Base-by-base conservation (phyloP, 495 filamentous ascomycete genomes). In the Hamigera avellanea region DNA sequence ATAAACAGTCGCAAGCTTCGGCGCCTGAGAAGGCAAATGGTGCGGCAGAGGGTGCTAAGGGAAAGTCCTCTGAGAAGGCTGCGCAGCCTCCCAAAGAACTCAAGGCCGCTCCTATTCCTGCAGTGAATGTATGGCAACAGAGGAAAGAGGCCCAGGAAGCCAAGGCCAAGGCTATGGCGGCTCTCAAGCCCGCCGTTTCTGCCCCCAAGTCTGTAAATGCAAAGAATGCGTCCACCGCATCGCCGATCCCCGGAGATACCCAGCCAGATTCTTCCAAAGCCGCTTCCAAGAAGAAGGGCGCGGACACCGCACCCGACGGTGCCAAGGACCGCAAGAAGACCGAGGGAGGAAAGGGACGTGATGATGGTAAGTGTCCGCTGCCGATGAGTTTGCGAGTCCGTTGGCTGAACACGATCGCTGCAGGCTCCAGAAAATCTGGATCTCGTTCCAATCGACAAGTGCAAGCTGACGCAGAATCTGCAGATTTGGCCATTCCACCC, bases 91-190 rank as follows among this genome's bases (percentile, higher is more conserved):
- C 72, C 36, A 75, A 74, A 40, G 67, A 78, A 46, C 67, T 95
- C 28, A 81, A 83, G 43, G 85, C 86, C 32, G 89, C 89, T 32
- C 80, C 83, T 21, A 59, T 78, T 27, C 89, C 91, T 4, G 48
- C 73, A 1, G 83, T 95, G 32, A 98, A 98, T 56, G 53, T 83
- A 33, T 98, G 91, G 91, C 67, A 73, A 26, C 72, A 82, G 57
- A 70, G 86, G 23, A 78, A 70, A 41, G 79, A 88, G 48, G 78
- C 73, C 10, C 66, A 74, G 37, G 73, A 79, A 26, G 72, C 76
- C 32, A 84, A 83, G 55, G 57, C 65, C 32, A 85, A 85, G 59
- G 43, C 67, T 7, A 52, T 44, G 26, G 43, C 65, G 8, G 32
- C 61, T 8, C 40, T 54, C 10, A 56, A 56, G 40, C 43, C 53